Evolutionary conservation across 352 stramenopile genomes (phyloP), one percentile per base, ranked within the genome.

Genomic region (Globisporangium iwayamae): DNA sequence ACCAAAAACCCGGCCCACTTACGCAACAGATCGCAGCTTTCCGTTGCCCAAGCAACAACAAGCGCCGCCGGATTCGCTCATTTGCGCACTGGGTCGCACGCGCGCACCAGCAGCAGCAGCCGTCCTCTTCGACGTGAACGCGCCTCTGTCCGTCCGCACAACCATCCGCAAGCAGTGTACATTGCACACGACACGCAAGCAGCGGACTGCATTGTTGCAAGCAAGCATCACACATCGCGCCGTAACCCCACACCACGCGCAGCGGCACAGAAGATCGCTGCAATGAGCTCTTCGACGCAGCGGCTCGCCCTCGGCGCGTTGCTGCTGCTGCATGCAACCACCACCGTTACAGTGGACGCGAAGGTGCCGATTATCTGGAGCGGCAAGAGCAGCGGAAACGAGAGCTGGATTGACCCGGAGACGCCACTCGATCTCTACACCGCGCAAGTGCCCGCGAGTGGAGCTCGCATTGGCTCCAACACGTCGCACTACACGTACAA

Each of bases 391-490:
- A 90, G 87, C 62, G 74, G 79, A 64, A 76, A 69, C 62, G 73
- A 68, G 57, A 62, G 76, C 57, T 96, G 85, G 85, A 89, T 96
- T 62, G 85, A 96, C 65, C 85, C 87, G 4, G 76, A 85, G 51
- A 96, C 87, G 62, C 83, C 89, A 30, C 59, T 58, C 16, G 67
- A 89, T 18, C 67, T 69, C 36, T 79, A 81, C 71, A 81, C 68
- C 30, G 22, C 73, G 11, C 62, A 74, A 2, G 68, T 96, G 9
- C 79, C 87, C 32, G 56, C 56, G n/a, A 75, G 71, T 22, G 41
- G 74, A 22, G 69, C 60, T 60, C 66, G 60, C 34, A 73, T 89
- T 13, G 62, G 63, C 47, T 54, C 56, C 16, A 67, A 72, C 61
- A 48, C 38, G 50, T 57, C 51, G 22, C 79, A 81, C 60, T 61